Conservation (phyloP, 805 yeast species). For the Starmerella ratchasimensis region DNA sequence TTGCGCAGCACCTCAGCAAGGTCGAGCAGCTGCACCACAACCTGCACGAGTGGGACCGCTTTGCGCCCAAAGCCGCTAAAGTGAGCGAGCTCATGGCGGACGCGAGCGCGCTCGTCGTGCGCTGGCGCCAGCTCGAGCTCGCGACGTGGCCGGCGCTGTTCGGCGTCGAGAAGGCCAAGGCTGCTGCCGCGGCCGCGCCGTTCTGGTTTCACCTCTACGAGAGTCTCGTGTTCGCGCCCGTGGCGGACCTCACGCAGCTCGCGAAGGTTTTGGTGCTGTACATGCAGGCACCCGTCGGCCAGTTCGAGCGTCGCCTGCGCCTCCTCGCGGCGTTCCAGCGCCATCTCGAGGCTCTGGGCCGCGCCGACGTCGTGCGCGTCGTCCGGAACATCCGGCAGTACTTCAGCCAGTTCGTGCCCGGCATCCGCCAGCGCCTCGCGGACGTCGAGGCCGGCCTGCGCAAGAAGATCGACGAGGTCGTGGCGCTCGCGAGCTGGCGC, state of each 20-base stretch:
- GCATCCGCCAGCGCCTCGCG: constrained; percentile 35
- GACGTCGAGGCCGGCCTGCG: constrained; percentile 43
- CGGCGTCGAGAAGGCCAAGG: constrained; percentile 37
- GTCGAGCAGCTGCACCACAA: constrained; percentile 75
- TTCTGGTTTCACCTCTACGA: constrained; percentile 94
- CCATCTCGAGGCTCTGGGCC: constrained; percentile 32
- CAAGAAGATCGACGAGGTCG: constrained; percentile 72
- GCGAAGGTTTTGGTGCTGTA: constrained; percentile 57
- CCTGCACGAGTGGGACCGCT: constrained; percentile 85
- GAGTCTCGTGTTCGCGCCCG: constrained; percentile 36
- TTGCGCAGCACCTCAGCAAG: constrained; percentile 65
- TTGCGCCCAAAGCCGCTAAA: constrained; percentile 67
- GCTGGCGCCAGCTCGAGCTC: constrained; percentile 84
- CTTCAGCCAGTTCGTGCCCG: constrained; percentile 50
- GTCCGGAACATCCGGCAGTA: constrained; percentile 46
- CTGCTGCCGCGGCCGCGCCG: constrained; percentile 41
- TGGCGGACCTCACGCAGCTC: constrained; percentile 27
- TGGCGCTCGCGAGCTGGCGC: constrained; percentile 88
- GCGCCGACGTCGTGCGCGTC: constrained; percentile 25
- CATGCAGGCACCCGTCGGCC: constrained; percentile 65
- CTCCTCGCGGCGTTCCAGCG: constrained; percentile 50
- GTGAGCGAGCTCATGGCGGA: constrained; percentile 41
- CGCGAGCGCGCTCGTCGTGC: constrained; percentile 55
- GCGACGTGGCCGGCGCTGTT: constrained; percentile 74
- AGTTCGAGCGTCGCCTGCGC: constrained; percentile 44